A percentile compares a stretch with the other conserved stretches of the same genome.
phyloP scores from a whole-genome alignment of 176 grass and related monocot genomes.

The Typha latifolia region DNA sequence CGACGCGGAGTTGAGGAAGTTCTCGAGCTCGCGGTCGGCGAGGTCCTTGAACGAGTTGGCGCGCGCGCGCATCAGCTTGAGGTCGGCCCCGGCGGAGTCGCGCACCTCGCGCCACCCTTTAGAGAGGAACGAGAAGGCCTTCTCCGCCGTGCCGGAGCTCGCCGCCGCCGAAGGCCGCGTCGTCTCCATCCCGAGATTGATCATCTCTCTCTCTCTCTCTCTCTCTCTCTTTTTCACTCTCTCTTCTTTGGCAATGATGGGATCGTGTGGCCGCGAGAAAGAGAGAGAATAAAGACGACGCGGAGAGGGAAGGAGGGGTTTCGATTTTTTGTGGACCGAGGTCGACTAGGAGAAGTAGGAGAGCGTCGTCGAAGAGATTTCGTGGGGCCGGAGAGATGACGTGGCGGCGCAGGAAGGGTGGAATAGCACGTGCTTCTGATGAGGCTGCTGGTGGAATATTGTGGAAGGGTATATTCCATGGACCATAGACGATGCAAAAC shows the following conservation, averaged over 20 bases:
- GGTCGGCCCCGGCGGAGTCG: slow-evolving; percentile 38
- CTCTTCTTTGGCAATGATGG: background rate
- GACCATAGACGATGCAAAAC: no score
- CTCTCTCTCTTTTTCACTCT: slow-evolving; percentile 1
- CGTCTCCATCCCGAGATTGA: slow-evolving; percentile 62
- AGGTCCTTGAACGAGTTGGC: slow-evolving; percentile 25
- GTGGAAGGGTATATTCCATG: no score
- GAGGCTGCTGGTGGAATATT: no score
- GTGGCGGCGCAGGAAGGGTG: slow-evolving; percentile 15
- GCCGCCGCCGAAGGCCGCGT: slow-evolving; percentile 24
- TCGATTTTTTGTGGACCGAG: background rate
- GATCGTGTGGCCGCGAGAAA: background rate
- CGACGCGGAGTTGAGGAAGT: slow-evolving; percentile 50
- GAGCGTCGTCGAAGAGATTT: slow-evolving; percentile 31
- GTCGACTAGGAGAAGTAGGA: background rate
- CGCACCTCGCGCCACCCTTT: slow-evolving; percentile 60
- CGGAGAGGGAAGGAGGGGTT: background rate
- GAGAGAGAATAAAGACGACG: background rate
- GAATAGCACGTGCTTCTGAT: background rate
- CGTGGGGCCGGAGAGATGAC: slow-evolving; percentile 23
- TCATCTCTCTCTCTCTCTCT: slow-evolving; percentile 27
- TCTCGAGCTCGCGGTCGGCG: slow-evolving; percentile 49
- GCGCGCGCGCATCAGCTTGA: slow-evolving; percentile 65
- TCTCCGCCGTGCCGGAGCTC: slow-evolving; percentile 25
- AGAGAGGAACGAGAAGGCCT: slow-evolving; percentile 71